Percentiles rank a stretch among this genome's conserved stretches.
phyloP scores from a whole-genome alignment of 2,329 filamentous ascomycete genomes.

The Eurotiales sp. region DNA sequence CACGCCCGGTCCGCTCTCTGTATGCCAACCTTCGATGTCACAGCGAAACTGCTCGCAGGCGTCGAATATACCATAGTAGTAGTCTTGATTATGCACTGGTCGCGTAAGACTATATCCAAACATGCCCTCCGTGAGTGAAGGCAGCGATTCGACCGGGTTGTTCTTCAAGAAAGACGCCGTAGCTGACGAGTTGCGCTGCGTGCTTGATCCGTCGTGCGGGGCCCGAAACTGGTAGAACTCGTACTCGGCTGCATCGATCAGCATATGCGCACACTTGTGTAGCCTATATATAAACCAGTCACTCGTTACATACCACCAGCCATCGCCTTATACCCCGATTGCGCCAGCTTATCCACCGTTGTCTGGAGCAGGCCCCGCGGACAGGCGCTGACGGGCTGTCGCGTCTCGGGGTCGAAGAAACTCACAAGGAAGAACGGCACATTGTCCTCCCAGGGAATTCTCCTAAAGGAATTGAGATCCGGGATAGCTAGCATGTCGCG shows the following conservation, averaged over 20 bases:
- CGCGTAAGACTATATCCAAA: slow-evolving; percentile 89
- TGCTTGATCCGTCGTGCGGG: slow-evolving; percentile 49
- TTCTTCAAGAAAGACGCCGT: slow-evolving; percentile 70
- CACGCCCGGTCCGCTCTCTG: slow-evolving; percentile 87
- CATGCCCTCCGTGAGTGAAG: slow-evolving; percentile 85
- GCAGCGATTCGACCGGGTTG: slow-evolving; percentile 70
- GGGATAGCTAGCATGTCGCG: slow-evolving; percentile 78
- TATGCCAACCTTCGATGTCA: slow-evolving; percentile 91
- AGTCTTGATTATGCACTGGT: slow-evolving; percentile 85
- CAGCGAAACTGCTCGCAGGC: slow-evolving; percentile 73
- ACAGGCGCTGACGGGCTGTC: slow-evolving; percentile 68
- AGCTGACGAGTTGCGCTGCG: slow-evolving; percentile 60
- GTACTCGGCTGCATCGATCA: slow-evolving; percentile 68
- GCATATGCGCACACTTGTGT: slow-evolving; percentile 14
- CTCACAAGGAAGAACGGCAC: slow-evolving; percentile 80
- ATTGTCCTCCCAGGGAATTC: slow-evolving; percentile 88
- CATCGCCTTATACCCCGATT: slow-evolving; percentile 74
- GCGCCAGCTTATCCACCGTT: slow-evolving; percentile 63
- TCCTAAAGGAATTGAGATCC: slow-evolving; percentile 71
- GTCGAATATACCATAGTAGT: slow-evolving; percentile 85
- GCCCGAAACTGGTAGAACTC: slow-evolving; percentile 90
- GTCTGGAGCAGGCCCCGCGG: slow-evolving; percentile 71
- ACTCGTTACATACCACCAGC: slow-evolving; percentile 66
- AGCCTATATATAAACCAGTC: not conserved
- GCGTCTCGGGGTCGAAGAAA: slow-evolving; percentile 78